Percentiles rank a stretch among this genome's conserved stretches.
Conservation (phyloP, 352 stramenopile genomes). For the Phytophthora aleatoria region DNA sequence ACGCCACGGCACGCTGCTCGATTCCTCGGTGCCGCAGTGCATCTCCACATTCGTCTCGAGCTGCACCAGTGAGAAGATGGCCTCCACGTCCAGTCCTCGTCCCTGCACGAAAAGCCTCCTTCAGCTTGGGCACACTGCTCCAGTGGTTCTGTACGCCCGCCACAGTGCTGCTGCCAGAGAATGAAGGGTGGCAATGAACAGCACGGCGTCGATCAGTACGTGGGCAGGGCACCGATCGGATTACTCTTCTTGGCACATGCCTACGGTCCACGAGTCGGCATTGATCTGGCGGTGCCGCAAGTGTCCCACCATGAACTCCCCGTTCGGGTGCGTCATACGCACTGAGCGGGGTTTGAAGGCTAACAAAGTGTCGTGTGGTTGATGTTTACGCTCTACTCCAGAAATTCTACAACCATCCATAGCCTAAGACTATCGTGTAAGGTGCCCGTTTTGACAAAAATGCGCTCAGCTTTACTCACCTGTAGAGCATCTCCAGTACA, state of each 20-base stretch:
- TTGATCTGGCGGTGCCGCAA: constrained; percentile 47
- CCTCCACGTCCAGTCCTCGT: constrained; percentile 39
- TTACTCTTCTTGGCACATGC: constrained; percentile 28
- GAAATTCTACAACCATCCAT: too few relatives aligned
- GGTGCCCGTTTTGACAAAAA: too few relatives aligned
- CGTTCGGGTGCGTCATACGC: constrained; percentile 51
- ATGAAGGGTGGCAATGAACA: constrained; percentile 33
- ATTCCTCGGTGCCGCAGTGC: constrained; percentile 12
- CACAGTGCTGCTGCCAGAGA: constrained; percentile 22
- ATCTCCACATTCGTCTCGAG: constrained; percentile 11
- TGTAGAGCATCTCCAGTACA: too few relatives aligned
- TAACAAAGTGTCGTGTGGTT: too few relatives aligned
- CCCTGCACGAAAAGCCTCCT: constrained; percentile 46
- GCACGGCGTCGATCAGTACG: constrained; percentile 39
- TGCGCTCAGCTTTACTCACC: too few relatives aligned
- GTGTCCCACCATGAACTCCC: constrained; percentile 62
- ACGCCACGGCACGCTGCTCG: constrained; percentile 19
- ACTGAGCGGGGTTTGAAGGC: too few relatives aligned
- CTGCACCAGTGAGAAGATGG: constrained; percentile 44
- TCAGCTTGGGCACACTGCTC: constrained; percentile 41
- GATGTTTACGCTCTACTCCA: too few relatives aligned
- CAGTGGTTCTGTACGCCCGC: constrained; percentile 44
- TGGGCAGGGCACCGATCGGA: constrained; percentile 35
- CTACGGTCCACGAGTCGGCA: constrained; percentile 35
- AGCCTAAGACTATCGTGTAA: too few relatives aligned